Evolutionary conservation across 1,284 basidiomycete species (phyloP), one percentile per base, ranked within the genome.

Genomic region (Cronartium ribicola): DNA sequence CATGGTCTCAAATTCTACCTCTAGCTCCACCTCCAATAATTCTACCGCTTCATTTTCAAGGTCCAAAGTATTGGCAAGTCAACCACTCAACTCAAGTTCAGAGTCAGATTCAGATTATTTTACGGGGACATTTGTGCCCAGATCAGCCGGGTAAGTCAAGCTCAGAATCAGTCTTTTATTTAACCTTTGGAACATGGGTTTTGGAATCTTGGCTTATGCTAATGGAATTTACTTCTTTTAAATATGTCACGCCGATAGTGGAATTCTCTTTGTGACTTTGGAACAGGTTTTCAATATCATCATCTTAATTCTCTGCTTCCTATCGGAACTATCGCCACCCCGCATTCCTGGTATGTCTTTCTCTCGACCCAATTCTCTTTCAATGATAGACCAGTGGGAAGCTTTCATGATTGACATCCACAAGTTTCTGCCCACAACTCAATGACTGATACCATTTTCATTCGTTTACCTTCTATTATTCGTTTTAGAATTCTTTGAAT

Each of bases 211-310:
- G 29, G 29, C 29, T 29, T 29, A 29, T 29, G 29, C 1, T 29
- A 29, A 29, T 29, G 29, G 1, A 29, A 1, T 29, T 29, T 29
- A 29, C 29, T 2, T 29, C 29, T 29, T 29, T 29, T 29, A 29
- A 29, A 29, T 29, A 29, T 29, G 29, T 29, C 29, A 29, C 36
- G 51, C 59, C 22, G 8, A 4, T 13, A 74, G 71, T 39, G 65
- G 71, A 10, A 43, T 74, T n/a, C 37, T 74, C n/a, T 74, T 74
- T 20, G 66, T 67, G 39, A 64, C 66, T 41, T 57, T 74, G 17
- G 65, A 37, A 40, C 55, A 59, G 41, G 17, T 67, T 17, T 74
- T 66, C 65, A 74, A 67, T 22, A 67, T 74, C 40, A 13, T 74
- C 64, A 67, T 63, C 6, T 61, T 67, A 22, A 48, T 74, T 17